Base-by-base conservation (phyloP, 192 early-diverging fungal genomes). In the Paraglomus occultum region DNA sequence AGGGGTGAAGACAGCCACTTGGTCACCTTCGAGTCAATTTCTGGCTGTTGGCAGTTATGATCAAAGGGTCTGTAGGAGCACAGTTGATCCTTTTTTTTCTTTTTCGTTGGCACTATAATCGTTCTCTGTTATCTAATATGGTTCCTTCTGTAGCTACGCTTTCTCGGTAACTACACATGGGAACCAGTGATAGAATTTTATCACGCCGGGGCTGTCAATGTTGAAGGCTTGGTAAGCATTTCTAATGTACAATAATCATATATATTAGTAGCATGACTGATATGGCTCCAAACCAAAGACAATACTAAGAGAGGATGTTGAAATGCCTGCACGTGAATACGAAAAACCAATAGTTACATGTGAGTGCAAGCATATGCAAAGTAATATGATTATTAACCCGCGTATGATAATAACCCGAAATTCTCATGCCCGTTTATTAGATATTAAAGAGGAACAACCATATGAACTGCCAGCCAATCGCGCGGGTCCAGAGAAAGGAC, bases 31-130 rank as follows among this genome's bases (percentile, higher is more conserved):
- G 0, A 79, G 80, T 40, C 89, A 95, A 68, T 82, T 94, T 49
- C 58, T 96, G 14, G 94, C 92, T 5, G 60, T 96, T 44, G 91
- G 90, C n/a, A 87, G 90, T 67, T 96, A 88, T 73, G 94, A 96
- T 72, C 84, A 91, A 75, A 89, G 91, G 79, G 91, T 92, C 57
- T 50, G 75, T 63, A 46, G 43, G 38, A 43, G 12, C 14, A 49
- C 53, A n/a, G 51, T 44, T 65, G 9, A 5, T 72, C 51, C 40
- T 17, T 64, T 51, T 50, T 49, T 15, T 60, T 58, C 20, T 45
- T 52, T 10, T 23, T 31, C 49, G n/a, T 51, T 54, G 8, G 63
- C 42, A 20, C 63, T 8, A 48, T 23, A 17, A 15, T 6, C 6
- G 11, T 18, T 17, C 22, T 42, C 1, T 15, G 12, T 22, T 64